These are phyloP conservation scores for Fusarium udum DNA, from an alignment of 2,329 filamentous ascomycete genomes.

Conservation along the genomic window DNA sequence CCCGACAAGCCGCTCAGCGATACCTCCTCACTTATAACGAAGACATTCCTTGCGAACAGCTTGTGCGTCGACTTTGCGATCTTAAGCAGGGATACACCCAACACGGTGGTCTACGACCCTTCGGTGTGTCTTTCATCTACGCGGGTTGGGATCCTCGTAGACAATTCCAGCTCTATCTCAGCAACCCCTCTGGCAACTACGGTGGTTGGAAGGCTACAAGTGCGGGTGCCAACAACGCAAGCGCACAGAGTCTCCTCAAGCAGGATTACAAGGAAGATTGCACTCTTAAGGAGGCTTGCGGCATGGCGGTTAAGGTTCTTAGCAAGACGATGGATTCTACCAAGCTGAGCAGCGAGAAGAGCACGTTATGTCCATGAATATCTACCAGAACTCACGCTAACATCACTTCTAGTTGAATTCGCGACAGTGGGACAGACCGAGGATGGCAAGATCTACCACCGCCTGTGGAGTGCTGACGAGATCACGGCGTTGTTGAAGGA, in stretches of 20 bases:
- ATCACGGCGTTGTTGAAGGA: conserved; percentile 94
- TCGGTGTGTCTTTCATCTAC: conserved; percentile 99
- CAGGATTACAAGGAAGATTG: conserved; percentile 99
- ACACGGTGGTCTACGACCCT: conserved; percentile 96
- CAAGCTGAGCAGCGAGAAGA: conserved; percentile 98
- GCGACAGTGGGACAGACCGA: conserved; percentile 96
- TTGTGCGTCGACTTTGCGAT: conserved; percentile 95
- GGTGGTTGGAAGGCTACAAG: conserved; percentile 99
- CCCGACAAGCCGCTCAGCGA: conserved; percentile 93
- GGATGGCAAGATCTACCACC: conserved; percentile 96
- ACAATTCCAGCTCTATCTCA: conserved; percentile 98
- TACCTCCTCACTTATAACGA: conserved; percentile 99
- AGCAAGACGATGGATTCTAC: conserved; percentile 99
- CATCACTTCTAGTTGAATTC: conserved; percentile 79
- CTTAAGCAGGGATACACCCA: conserved; percentile 99
- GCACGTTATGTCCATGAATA: conserved; percentile 60
- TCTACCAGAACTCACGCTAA: conserved; percentile 16
- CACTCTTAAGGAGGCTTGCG: conserved; percentile 93
- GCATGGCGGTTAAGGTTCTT: conserved; percentile 96
- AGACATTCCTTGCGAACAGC: conserved; percentile 99
- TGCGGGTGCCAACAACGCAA: conserved; percentile 97
- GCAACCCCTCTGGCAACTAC: conserved; percentile 98
- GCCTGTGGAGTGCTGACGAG: conserved; percentile 96
- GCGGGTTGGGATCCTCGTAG: conserved; percentile 96
- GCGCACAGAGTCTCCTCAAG: conserved; percentile 95